Evolutionary conservation across 768 basidiomycete genomes (phyloP).

Genomic region (Tylopilus rubrobrunneus): DNA sequence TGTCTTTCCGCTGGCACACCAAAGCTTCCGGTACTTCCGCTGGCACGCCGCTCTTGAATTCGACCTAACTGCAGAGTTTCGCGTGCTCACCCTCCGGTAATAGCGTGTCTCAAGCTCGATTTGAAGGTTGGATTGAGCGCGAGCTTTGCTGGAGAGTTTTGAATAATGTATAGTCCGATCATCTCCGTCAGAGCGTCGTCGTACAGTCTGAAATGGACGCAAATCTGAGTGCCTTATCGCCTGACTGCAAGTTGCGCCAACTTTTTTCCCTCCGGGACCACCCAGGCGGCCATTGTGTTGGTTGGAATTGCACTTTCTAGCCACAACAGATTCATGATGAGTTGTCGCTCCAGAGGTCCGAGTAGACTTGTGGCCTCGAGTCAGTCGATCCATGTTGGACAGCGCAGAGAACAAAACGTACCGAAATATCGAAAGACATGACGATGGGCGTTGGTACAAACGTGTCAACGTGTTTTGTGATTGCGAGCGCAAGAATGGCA

Average conservation of each 20-base stretch:
- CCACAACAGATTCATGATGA: slow-evolving; percentile 88
- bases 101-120: slow-evolving; percentile 72
- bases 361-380: slow-evolving; percentile 51
- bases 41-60: slow-evolving; percentile 26
- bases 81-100: slow-evolving; percentile 76
- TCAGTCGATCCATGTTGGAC: background rate
- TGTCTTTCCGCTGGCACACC: slow-evolving; percentile 67
- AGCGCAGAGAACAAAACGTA: slow-evolving; percentile 29
- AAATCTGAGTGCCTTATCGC: background rate
- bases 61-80: background rate
- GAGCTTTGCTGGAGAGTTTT: slow-evolving; percentile 55
- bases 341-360: slow-evolving; percentile 74
- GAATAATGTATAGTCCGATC: slow-evolving; percentile 64
- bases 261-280: slow-evolving; percentile 70
- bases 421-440: slow-evolving; percentile 90
- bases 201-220: slow-evolving; percentile 52
- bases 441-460: slow-evolving; percentile 80
- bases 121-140: slow-evolving; percentile 75
- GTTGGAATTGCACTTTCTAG: slow-evolving; percentile 68
- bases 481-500: slow-evolving; percentile 79
- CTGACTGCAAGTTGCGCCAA: slow-evolving; percentile 30
- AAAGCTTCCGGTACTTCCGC: slow-evolving; percentile 78
- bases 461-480: slow-evolving; percentile 74
- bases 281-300: slow-evolving; percentile 74
- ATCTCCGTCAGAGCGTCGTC: slow-evolving; percentile 64